Conservation (phyloP, 140 eudicot species). For the Eryngium alpinum region DNA sequence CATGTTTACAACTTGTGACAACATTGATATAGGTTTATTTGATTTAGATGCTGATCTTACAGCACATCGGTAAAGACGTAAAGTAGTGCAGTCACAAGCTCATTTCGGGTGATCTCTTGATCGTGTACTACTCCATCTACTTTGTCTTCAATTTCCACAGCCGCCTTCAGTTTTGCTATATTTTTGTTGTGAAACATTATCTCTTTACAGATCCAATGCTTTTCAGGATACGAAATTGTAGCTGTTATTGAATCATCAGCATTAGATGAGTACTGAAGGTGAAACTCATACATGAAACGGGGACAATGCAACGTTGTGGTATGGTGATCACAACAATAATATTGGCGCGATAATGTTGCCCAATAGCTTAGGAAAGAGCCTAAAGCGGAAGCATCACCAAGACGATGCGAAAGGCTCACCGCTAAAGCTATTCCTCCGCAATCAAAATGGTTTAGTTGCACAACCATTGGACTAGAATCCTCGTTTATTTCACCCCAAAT, state of each 20-base stretch:
- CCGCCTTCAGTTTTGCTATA: slow-evolving; percentile 11
- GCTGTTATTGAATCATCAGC: background rate
- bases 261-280: background rate
- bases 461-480: background rate
- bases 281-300: background rate
- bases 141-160: background rate
- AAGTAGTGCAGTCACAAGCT: background rate
- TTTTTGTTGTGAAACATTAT: slow-evolving; percentile 17
- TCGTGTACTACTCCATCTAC: background rate
- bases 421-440: slow-evolving; percentile 28
- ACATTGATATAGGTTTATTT: background rate
- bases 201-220: slow-evolving; percentile 8
- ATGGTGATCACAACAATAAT: background rate
- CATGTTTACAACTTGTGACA: background rate
- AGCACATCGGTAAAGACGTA: background rate
- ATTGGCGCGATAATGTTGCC: slow-evolving; percentile 12
- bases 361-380: slow-evolving; percentile 7
- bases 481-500: background rate
- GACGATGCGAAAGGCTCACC: slow-evolving; percentile 12
- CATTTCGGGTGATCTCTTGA: background rate
- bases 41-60: background rate
- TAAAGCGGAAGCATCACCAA: slow-evolving; percentile 17
- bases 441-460: slow-evolving; percentile 14
- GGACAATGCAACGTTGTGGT: background rate
- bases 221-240: background rate